Conservation (phyloP, 208 protist species). For the Trypanosoma conorhini region DNA sequence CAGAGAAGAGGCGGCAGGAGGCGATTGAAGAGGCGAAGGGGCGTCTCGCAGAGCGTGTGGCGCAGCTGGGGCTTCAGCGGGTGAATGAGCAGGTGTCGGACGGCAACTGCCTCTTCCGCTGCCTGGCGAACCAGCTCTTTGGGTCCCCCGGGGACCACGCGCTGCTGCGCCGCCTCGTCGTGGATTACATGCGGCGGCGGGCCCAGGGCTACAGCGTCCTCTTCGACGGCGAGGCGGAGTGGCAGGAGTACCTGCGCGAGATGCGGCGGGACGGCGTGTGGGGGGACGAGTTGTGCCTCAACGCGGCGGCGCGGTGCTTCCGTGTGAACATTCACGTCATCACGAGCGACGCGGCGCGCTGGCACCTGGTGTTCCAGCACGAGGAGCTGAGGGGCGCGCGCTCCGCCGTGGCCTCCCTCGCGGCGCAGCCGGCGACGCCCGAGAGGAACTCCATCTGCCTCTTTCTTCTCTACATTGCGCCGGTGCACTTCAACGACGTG, state of each 20-base stretch:
- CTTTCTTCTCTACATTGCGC: conserved; percentile 73
- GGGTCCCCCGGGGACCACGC: conserved; percentile 48
- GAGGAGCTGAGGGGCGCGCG: conserved; percentile 49
- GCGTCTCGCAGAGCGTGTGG: conserved; percentile 49
- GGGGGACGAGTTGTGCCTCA: conserved; percentile 87
- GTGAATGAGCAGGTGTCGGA: conserved; percentile 57
- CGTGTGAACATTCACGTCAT: conserved; percentile 87
- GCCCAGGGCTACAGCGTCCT: conserved; percentile 59
- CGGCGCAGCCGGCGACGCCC: background rate
- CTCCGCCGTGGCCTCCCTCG: conserved; percentile 5
- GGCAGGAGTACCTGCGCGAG: conserved; percentile 46
- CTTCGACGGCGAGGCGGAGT: conserved; percentile 66
- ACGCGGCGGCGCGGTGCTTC: conserved; percentile 84
- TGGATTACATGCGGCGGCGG: conserved; percentile 69
- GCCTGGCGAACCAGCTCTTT: conserved; percentile 80
- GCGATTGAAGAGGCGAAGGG: conserved; percentile 50
- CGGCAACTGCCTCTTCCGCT: conserved; percentile 84
- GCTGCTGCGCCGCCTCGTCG: conserved; percentile 62
- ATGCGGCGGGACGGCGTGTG: conserved; percentile 68
- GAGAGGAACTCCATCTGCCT: conserved; percentile 35
- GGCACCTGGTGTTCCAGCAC: conserved; percentile 83
- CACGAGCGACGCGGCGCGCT: conserved; percentile 64
- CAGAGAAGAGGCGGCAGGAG: conserved; percentile 53
- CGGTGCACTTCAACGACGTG: conserved; percentile 87
- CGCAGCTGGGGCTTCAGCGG: conserved; percentile 33